Evolutionary conservation across 495 filamentous ascomycete species (phyloP), one percentile per base, ranked within the genome.

Genomic region (Hypoxylon fuscum): DNA sequence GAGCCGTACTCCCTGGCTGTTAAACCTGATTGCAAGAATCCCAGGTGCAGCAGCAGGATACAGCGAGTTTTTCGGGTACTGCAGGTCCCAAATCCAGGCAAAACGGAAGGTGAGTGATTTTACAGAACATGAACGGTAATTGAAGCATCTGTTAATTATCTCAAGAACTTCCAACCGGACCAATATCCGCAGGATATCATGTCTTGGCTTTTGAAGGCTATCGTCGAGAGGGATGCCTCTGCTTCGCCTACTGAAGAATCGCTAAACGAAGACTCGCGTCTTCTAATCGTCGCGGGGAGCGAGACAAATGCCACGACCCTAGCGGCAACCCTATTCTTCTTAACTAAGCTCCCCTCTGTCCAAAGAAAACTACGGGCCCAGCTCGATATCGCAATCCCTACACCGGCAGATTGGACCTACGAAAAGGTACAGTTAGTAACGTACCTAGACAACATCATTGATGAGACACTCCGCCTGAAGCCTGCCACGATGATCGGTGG

Each of bases 401-500:
- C 17, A 2, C 45, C 56, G 5, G 45, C 23, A 9, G 64, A 68
- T 20, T 72, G 69, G 69, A 53, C 62, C 18, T 63, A 65, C 35
- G 59, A 65, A 5, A 62, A 64, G 18, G 50, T 31, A 8, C 66
- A 48, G 20, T 46, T 54, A 5, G 57, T 72, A 7, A 42, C 52
- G 8, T 69, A 79, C 21, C 66, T 86, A 1, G 74, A 80, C 41
- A 81, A 78, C 3, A 66, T 81, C 12, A 83, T 86, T 54, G 77
- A 83, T 23, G 85, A 88, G 61, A 71, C 77, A 1, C 74, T 87
- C 5, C 74, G 85, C 9, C 62, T 87, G 8, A 72, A 77, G 35
- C 79, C 81, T 2, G 64, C 81, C 0, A 66, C 79, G 0, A 66
- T 72, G 0, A 71, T 60, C 0, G 72, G 70, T 1, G 42, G 71